These are phyloP conservation scores for Clonostachys chloroleuca DNA, from an alignment of 2,329 filamentous ascomycete genomes.

Conservation along the genomic window DNA sequence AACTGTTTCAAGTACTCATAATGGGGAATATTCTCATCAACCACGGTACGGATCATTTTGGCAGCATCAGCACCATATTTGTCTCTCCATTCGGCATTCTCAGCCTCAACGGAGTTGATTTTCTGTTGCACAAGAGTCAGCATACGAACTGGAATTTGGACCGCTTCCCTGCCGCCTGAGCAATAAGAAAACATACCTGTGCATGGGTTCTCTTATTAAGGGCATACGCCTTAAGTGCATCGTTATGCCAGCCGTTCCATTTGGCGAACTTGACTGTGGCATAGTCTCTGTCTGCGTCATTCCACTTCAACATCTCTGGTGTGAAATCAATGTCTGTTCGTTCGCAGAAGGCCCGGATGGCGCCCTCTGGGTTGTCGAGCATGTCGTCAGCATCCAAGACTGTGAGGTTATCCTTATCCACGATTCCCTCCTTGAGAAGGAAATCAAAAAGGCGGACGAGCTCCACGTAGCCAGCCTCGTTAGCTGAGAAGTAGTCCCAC, in stretches of 20 bases:
- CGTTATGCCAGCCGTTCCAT: slow-evolving; percentile 96
- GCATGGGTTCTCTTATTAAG: slow-evolving; percentile 66
- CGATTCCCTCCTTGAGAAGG: slow-evolving; percentile 61
- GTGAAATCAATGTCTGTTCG: slow-evolving; percentile 74
- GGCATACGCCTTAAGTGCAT: slow-evolving; percentile 79
- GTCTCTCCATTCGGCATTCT: slow-evolving; percentile 67
- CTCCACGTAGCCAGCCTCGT: slow-evolving; percentile 87
- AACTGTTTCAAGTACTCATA: slow-evolving; percentile 83
- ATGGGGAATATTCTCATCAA: slow-evolving; percentile 66
- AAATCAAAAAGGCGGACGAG: slow-evolving; percentile 85
- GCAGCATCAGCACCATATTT: slow-evolving; percentile 72
- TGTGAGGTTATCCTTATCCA: slow-evolving; percentile 73
- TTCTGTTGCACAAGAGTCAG: slow-evolving; percentile 37
- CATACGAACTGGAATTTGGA: neutral
- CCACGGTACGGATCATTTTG: slow-evolving; percentile 64
- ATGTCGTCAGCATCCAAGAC: slow-evolving; percentile 93
- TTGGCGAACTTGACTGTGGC: slow-evolving; percentile 84
- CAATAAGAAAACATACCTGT: slow-evolving; percentile 35
- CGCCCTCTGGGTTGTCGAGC: slow-evolving; percentile 74
- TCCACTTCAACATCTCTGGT: slow-evolving; percentile 80
- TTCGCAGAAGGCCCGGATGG: slow-evolving; percentile 76
- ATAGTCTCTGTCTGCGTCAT: slow-evolving; percentile 66
- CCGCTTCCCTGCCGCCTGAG: neutral
- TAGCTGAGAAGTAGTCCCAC: slow-evolving; percentile 81
- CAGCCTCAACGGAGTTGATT: slow-evolving; percentile 57